phyloP scores from a whole-genome alignment of 2,329 filamentous ascomycete species.

The Ophiocordyceps australis region DNA sequence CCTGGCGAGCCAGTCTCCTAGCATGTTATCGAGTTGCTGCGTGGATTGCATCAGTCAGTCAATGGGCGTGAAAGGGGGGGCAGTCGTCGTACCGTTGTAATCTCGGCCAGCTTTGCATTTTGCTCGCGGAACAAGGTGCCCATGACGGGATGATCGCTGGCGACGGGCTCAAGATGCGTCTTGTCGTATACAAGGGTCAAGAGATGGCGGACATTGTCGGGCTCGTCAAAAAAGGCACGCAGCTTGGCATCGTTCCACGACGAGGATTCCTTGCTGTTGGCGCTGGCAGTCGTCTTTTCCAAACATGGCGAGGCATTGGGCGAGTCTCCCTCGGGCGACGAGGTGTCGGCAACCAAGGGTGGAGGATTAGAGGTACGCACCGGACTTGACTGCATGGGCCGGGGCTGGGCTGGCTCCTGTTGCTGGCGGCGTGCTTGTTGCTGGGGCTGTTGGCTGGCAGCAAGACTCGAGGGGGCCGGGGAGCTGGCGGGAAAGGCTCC shows the following conservation, averaged over 20 bases:
- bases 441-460: constrained; percentile 12
- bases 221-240: constrained; percentile 78
- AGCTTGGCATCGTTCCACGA: constrained; percentile 80
- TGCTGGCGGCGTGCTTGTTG: constrained; percentile 13
- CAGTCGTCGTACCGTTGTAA: constrained; percentile 49
- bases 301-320: constrained; percentile 48
- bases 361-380: constrained; percentile 34
- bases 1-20: constrained; percentile 63
- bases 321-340: constrained; percentile 48
- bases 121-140: constrained; percentile 71
- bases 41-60: no score
- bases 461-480: no score
- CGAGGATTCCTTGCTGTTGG: constrained; percentile 19
- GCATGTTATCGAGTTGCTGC: constrained; percentile 68
- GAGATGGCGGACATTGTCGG: constrained; percentile 75
- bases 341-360: constrained; percentile 50
- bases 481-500: constrained; percentile 24
- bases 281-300: constrained; percentile 23
- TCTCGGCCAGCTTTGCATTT: constrained; percentile 68
- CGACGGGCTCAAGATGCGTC: constrained; percentile 59
- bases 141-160: constrained; percentile 72
- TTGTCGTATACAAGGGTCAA: constrained; percentile 88
- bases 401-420: constrained; percentile 7
- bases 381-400: constrained; percentile 5
- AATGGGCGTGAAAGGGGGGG: constrained; percentile 4